Evolutionary conservation across 1,284 basidiomycete species (phyloP), one percentile per base, ranked within the genome.

Genomic region (Puccinia polysora): DNA sequence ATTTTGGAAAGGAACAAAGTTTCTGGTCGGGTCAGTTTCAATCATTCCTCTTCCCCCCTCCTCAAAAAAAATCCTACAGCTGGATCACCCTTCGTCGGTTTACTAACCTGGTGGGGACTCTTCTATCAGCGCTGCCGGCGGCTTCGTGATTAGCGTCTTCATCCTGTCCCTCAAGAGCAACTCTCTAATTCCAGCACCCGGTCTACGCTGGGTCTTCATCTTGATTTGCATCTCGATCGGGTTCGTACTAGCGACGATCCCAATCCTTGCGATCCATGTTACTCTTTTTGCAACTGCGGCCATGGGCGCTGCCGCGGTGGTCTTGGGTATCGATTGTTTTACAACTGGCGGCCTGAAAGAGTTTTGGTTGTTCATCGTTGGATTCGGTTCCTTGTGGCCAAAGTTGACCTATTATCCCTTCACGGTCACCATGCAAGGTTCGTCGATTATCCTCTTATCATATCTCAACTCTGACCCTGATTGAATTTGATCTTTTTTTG

Each of bases 1-100:
- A 3, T 71, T 71, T 36, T 71, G 69, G 69, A 71, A 71, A 47
- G 69, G 69, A 15, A 71, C 69, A 5, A 38, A 49, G 53, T 71
- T 52, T 52, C 32, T 71, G n/a, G 59, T 71, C 18, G 69, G 69
- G 69, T 71, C 38, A 55, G 50, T 6, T 18, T 2, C 15, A 34
- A 15, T 10, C 32, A 20, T 36, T 3, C 56, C 23, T 6, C 18
- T 10, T n/a, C 55, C n/a, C 1, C 6, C 15, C 2, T 20, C 36
- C 6, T 28, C 38, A 30, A 45, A 1, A n/a, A n/a, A n/a, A n/a
- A n/a, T n/a, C n/a, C n/a, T n/a, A n/a, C n/a, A n/a, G n/a, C n/a
- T n/a, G n/a, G n/a, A n/a, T n/a, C n/a, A n/a, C n/a, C n/a, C n/a
- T 65, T 5, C n/a, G 23, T 7, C 8, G 14, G 34, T 7, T 4